Evolutionary conservation across 148 eudicot genomes (phyloP).

Genomic region (Fagopyrum tataricum): DNA sequence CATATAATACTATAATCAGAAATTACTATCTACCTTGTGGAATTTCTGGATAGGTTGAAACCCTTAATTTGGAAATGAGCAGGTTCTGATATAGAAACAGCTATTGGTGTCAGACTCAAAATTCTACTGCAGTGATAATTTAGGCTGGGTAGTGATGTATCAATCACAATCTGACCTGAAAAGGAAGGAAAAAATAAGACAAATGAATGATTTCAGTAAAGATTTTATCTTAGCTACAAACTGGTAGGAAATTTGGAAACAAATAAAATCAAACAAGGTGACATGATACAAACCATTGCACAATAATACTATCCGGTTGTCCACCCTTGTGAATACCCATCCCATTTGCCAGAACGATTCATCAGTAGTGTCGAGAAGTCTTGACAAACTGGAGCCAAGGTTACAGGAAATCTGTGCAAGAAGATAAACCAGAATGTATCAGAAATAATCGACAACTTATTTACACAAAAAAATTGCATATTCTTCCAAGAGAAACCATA

Average conservation of each 20-base stretch:
- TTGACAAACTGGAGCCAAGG: slow-evolving; percentile 50
- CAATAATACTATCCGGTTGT: slow-evolving; percentile 48
- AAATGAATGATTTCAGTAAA: background rate
- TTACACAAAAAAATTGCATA: background rate
- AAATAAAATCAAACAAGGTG: slow-evolving; percentile 1
- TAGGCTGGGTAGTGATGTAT: slow-evolving; percentile 39
- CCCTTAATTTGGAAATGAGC: slow-evolving; percentile 59
- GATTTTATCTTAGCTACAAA: background rate
- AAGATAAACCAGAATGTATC: background rate
- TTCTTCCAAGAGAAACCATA: slow-evolving; percentile 15
- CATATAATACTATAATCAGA: background rate
- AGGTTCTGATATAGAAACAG: slow-evolving; percentile 51
- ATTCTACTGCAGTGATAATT: slow-evolving; percentile 35
- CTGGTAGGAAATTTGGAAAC: background rate
- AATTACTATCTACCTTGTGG: background rate
- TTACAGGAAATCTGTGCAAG: slow-evolving; percentile 46
- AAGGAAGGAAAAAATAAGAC: background rate
- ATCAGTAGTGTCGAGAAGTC: slow-evolving; percentile 46
- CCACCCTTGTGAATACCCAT: slow-evolving; percentile 72
- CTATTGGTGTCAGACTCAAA: slow-evolving; percentile 59
- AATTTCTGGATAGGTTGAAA: slow-evolving; percentile 38
- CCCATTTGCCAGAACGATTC: slow-evolving; percentile 80
- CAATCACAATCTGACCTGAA: slow-evolving; percentile 64
- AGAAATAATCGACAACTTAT: background rate
- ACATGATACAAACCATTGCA: slow-evolving; percentile 46